Evolutionary conservation across 495 filamentous ascomycete species (phyloP).

Genomic region (Xylaria longipes): DNA sequence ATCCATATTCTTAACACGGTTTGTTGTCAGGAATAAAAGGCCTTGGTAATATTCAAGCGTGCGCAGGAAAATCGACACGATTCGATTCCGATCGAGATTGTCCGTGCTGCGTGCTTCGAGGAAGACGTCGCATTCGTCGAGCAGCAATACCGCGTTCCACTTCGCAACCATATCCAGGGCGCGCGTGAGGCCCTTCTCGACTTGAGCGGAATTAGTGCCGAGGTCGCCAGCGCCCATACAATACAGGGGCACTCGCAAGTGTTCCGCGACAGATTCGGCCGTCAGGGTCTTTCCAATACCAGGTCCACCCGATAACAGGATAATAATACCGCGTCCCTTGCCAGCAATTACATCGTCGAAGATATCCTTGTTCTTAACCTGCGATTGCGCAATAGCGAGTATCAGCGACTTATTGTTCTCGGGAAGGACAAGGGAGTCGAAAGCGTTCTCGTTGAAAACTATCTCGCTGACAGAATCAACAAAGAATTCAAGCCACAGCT

Average conservation of each 20-base stretch:
- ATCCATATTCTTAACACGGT: slow-evolving; percentile 57
- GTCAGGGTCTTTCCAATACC: slow-evolving; percentile 68
- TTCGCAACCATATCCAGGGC: slow-evolving; percentile 58
- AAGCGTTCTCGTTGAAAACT: slow-evolving; percentile 59
- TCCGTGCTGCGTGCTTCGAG: slow-evolving; percentile 61
- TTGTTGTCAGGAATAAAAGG: slow-evolving; percentile 67
- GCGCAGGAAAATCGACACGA: slow-evolving; percentile 63
- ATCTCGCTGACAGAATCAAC: slow-evolving; percentile 49
- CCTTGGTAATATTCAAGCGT: slow-evolving; percentile 64
- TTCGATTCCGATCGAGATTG: slow-evolving; percentile 61
- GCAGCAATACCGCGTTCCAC: slow-evolving; percentile 62
- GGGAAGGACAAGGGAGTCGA: slow-evolving; percentile 62
- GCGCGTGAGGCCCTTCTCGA: slow-evolving; percentile 57
- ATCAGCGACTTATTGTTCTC: slow-evolving; percentile 60
- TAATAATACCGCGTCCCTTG: slow-evolving; percentile 67
- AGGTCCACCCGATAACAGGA: slow-evolving; percentile 63
- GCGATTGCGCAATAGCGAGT: slow-evolving; percentile 56
- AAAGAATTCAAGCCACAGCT: slow-evolving; percentile 52
- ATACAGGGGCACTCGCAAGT: slow-evolving; percentile 58
- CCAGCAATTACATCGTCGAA: slow-evolving; percentile 67
- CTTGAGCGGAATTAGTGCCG: slow-evolving; percentile 53
- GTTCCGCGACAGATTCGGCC: slow-evolving; percentile 61
- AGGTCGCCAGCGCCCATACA: slow-evolving; percentile 63
- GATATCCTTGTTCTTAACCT: slow-evolving; percentile 51
- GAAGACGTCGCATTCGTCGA: slow-evolving; percentile 76